Base-by-base conservation (phyloP, 78 protist species). In the Dictyostelium capitatum region DNA sequence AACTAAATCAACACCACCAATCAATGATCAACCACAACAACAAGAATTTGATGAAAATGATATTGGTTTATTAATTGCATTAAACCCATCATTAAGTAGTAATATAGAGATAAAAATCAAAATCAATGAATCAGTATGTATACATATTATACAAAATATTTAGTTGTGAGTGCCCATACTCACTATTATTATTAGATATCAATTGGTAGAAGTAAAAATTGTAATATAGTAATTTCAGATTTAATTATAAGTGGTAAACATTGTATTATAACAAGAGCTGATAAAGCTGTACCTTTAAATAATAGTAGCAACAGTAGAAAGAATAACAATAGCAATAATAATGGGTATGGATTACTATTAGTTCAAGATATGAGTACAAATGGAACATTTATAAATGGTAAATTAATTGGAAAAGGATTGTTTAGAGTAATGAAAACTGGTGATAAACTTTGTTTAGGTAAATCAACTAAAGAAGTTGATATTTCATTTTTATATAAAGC, bases 341-440 rank as follows among this genome's bases (percentile, higher is more conserved):
- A n/a, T 12, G 32, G 37, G 0, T 67, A 32, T 67, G 75, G 75
- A 30, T 67, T 67, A 67, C 20, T 79, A 10, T 30, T 79, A 50
- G 20, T 79, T 1, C 64, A 79, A 59, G 83, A 79, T 37, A 28
- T 54, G 10, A 32, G 72, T n/a, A 79, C 83, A 0, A 79, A 79
- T 79, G 83, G 83, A 1, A 79, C 83, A 23, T 79, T 54, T 54
- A 28, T 79, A 14, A 79, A 79, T 79, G 83, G 83, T 51, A 79
- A 79, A 54, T 47, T 79, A 32, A 79, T 79, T 56, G 83, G 83
- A 2, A 79, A 56, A 20, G 83, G 72, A 10, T 30, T 30, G 23
- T 12, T 4, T 20, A 64, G 37, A 51, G 9, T 82, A 53, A 30
- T 46, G 1, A 53, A 72, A 70, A 4, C 23, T 37, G 59, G 47